These are phyloP conservation scores for Leishmania lainsoni DNA, from an alignment of 208 protist species.

Conservation along the genomic window DNA sequence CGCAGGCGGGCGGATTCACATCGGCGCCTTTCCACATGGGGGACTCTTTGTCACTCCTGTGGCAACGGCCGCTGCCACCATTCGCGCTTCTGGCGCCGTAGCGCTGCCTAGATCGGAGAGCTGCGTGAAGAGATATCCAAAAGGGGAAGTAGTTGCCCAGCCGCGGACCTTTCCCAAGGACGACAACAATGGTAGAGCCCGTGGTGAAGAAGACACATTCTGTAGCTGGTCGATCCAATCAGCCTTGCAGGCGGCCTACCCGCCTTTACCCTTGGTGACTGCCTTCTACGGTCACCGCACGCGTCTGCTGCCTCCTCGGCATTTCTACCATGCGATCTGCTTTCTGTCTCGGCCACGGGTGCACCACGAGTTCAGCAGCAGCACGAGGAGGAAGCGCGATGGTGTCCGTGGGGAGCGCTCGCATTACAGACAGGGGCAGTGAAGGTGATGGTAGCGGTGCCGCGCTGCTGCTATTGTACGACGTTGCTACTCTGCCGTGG, in stretches of 20 bases:
- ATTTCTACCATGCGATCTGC: background rate
- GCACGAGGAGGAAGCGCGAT: background rate
- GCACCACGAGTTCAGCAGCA: background rate
- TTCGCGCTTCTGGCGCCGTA: background rate
- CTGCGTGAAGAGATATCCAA: background rate
- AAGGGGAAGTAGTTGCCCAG: background rate
- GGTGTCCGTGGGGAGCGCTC: background rate
- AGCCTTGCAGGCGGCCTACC: slow-evolving; percentile 5
- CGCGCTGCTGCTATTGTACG: background rate
- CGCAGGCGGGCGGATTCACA: background rate
- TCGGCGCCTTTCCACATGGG: background rate
- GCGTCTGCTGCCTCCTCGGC: background rate
- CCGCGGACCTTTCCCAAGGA: background rate
- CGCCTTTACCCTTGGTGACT: slow-evolving; percentile 2
- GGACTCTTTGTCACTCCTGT: background rate
- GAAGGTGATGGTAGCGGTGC: background rate
- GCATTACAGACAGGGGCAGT: background rate
- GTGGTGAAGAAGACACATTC: background rate
- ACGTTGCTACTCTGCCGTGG: slow-evolving; percentile 2
- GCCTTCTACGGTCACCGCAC: background rate
- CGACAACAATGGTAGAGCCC: background rate
- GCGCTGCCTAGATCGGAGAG: background rate
- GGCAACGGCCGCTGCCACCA: background rate
- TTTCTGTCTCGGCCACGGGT: background rate
- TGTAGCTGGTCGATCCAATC: slow-evolving; percentile 13